A percentile compares a stretch with the other conserved stretches of the same genome.
Conservation (phyloP, 306 rosid species). For the Lithocarpus polystachyus region DNA sequence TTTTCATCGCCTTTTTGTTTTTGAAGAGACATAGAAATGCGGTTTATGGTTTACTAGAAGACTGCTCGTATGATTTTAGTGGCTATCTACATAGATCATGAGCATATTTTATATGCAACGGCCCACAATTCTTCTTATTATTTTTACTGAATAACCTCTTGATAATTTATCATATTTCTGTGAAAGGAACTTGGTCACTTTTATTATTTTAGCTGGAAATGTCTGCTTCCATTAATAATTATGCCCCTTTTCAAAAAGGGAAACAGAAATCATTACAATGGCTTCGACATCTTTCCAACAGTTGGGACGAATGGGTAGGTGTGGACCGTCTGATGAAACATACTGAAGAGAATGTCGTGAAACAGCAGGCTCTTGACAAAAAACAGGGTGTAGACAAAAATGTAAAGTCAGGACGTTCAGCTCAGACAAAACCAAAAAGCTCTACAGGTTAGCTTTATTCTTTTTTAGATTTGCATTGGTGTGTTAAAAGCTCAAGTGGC, state of each 20-base stretch:
- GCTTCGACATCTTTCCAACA: constrained; percentile 77
- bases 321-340: constrained; percentile 73
- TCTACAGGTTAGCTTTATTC: constrained; percentile 46
- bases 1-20: background rate
- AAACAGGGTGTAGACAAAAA: constrained; percentile 70
- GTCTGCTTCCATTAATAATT: constrained; percentile 36
- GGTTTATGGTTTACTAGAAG: background rate
- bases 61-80: background rate
- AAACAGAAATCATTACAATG: constrained; percentile 56
- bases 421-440: constrained; percentile 61
- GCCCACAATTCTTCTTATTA: background rate
- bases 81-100: background rate
- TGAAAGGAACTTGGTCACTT: constrained; percentile 1
- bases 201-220: constrained; percentile 2
- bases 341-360: constrained; percentile 63
- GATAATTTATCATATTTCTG: background rate
- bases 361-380: constrained; percentile 67
- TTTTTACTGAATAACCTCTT: background rate
- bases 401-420: constrained; percentile 66
- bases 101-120: background rate
- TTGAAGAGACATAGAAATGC: background rate
- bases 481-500: background rate
- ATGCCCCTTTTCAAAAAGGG: constrained; percentile 50
- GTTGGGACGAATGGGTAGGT: constrained; percentile 99
- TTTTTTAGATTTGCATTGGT: background rate